Base-by-base conservation (phyloP, 768 basidiomycete species). In the Leccinum broughii region DNA sequence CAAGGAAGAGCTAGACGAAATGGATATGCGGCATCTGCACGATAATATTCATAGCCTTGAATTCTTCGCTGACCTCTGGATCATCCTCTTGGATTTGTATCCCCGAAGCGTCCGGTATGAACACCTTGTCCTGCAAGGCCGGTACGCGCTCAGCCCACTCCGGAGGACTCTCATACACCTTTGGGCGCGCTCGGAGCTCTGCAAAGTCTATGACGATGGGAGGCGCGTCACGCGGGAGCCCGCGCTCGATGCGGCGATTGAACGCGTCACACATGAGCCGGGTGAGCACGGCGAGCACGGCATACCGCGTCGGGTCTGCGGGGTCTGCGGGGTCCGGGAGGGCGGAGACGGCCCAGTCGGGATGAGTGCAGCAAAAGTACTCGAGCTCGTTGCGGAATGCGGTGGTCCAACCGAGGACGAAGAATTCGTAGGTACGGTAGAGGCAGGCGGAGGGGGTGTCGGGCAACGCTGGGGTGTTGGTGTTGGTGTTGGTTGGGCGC, bases 331-430 rank as follows among this genome's bases (percentile, higher is more conserved):
- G 58, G 17, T 62, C 49, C 1, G 58, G 50, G 0, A 62, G 54
- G 41, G 54, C 49, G 9, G 54, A 52, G 14, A 62, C 34, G 14
- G 52, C 34, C 61, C 61, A 60, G 32, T 55, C 54, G 1, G 61
- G 61, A 22, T 52, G 61, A 3, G 58, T 28, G 3, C 58, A 60
- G 11, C 61, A 62, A 3, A 62, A 60, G 15, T 62, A 62, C 15
- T 62, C 61, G 49, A 62, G 58, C 20, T 62, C 61, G 50, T 62
- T 61, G 58, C 61, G 58, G 49, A 60, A 50, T 4, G 58, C 54
- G 48, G 58, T 60, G 13, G 61, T 62, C 61, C 61, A 60, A 0
- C 54, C 61, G 49, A 62, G 49, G 4, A 52, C 41, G 54, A 61
- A 60, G 58, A 60, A 60, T n/a, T 46, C 61, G 49, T 62, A 62